Conservation (phyloP, 75 land plant genomes). For the Isoetes taiwanensis region DNA sequence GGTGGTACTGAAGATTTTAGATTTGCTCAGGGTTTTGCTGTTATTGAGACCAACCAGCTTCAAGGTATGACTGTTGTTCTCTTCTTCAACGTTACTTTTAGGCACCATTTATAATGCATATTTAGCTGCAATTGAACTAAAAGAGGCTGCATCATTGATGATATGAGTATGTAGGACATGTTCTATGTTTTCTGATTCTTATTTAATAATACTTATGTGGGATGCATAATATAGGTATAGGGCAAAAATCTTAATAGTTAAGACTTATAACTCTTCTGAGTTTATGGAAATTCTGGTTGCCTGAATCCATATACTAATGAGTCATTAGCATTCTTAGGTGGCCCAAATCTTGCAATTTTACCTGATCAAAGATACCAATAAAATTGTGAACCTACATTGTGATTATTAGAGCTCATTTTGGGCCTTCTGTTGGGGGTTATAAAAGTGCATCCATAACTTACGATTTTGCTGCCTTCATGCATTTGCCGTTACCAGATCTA, state of each 20-base stretch:
- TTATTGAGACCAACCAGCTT: conserved; percentile 18
- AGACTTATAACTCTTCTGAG: too few species aligned
- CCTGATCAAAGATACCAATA: not conserved
- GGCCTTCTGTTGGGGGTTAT: too few species aligned
- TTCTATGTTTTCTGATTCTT: too few species aligned
- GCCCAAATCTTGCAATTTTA: not conserved
- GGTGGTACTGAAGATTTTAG: conserved; percentile 44
- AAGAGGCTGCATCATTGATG: conserved; percentile 13
- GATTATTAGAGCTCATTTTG: too few species aligned
- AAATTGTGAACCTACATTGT: not conserved
- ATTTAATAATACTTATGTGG: too few species aligned
- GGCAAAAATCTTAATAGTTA: too few species aligned
- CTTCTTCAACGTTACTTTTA: conserved; percentile 9
- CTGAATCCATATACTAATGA: not conserved
- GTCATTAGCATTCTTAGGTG: not conserved
- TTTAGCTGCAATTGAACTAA: conserved; percentile 33
- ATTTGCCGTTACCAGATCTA: conserved; percentile 50
- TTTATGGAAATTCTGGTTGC: too few species aligned
- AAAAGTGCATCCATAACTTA: too few species aligned
- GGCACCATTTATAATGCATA: conserved; percentile 13
- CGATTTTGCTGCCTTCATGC: conserved; percentile 51
- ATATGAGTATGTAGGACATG: too few species aligned
- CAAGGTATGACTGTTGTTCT: conserved; percentile 3
- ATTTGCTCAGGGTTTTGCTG: conserved; percentile 31
- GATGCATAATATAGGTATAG: too few species aligned